phyloP scores from a whole-genome alignment of 768 basidiomycete species.

The Naganishia vishniacii region DNA sequence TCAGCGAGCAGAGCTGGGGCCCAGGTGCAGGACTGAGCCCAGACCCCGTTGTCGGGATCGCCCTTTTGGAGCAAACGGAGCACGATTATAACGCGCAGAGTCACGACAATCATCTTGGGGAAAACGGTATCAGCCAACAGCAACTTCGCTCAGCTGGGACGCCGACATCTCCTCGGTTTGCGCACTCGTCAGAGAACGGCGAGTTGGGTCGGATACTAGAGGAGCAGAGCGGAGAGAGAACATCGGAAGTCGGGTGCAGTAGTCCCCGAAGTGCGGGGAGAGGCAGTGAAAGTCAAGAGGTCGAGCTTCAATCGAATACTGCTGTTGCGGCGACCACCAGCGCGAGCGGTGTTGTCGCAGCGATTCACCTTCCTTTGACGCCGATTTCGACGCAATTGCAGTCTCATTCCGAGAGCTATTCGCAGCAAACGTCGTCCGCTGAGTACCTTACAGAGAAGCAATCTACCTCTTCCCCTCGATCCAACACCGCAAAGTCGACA shows the following conservation, averaged over 20 bases:
- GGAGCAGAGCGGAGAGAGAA: not conserved
- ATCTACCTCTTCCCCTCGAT: not conserved
- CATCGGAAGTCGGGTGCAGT: not conserved
- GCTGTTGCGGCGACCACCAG: not conserved
- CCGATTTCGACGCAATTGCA: not conserved
- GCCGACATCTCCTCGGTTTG: not conserved
- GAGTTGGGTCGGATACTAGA: constrained; percentile 3
- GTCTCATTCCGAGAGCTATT: not conserved
- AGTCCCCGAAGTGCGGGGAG: not conserved
- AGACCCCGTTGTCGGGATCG: not conserved
- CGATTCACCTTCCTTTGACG: constrained; percentile 12
- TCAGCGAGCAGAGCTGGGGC: constrained; percentile 12
- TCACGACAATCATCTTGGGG: not conserved
- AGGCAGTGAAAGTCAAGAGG: not conserved
- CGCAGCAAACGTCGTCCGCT: not conserved
- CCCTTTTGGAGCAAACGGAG: not conserved
- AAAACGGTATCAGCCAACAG: not conserved
- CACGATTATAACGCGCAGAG: not conserved
- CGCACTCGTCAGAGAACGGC: not conserved
- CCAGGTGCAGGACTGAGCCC: constrained; percentile 5
- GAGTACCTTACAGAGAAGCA: not conserved
- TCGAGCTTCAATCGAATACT: not conserved
- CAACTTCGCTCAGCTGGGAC: not conserved
- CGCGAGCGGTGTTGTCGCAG: not conserved
- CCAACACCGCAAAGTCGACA: not conserved